Conservation (phyloP, 768 basidiomycete species). For the Serendipita sp. region DNA sequence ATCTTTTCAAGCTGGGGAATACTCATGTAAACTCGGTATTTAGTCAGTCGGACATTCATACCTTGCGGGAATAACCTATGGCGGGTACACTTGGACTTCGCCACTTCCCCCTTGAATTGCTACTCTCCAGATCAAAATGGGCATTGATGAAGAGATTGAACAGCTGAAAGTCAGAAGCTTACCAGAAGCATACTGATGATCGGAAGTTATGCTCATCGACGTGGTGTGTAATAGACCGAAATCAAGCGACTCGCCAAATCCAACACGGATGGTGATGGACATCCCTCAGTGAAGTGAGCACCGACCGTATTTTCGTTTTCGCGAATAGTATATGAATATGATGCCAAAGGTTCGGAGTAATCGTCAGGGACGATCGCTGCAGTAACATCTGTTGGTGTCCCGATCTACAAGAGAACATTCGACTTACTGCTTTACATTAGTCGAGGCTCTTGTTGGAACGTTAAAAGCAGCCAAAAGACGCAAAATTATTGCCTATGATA, state of each 20-base stretch:
- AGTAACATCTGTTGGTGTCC: slow-evolving; percentile 11
- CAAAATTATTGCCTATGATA: slow-evolving; percentile 8
- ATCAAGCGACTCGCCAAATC: slow-evolving; percentile 11
- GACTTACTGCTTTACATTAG: neutral
- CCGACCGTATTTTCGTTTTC: neutral
- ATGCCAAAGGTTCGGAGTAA: slow-evolving; percentile 9
- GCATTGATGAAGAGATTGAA: slow-evolving; percentile 12
- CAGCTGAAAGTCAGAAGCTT: slow-evolving; percentile 6
- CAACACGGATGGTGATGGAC: slow-evolving; percentile 5
- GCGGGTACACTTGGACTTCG: too few relatives aligned
- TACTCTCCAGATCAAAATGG: neutral
- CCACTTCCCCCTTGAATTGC: too few relatives aligned
- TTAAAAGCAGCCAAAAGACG: slow-evolving; percentile 12
- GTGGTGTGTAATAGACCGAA: slow-evolving; percentile 7
- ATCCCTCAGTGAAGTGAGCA: slow-evolving; percentile 2
- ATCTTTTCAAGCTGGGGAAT: too few relatives aligned
- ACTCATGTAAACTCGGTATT: too few relatives aligned
- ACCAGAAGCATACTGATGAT: neutral
- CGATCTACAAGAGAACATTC: too few relatives aligned
- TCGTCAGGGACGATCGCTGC: slow-evolving; percentile 11
- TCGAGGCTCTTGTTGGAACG: slow-evolving; percentile 12
- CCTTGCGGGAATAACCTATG: too few relatives aligned
- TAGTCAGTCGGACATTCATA: too few relatives aligned
- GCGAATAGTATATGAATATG: neutral
- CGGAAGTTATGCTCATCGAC: neutral